A percentile compares a stretch with the other conserved stretches of the same genome.
These are phyloP conservation scores for Erythrobasidium yunnanense DNA, from an alignment of 768 basidiomycete species.

Conservation along the genomic window DNA sequence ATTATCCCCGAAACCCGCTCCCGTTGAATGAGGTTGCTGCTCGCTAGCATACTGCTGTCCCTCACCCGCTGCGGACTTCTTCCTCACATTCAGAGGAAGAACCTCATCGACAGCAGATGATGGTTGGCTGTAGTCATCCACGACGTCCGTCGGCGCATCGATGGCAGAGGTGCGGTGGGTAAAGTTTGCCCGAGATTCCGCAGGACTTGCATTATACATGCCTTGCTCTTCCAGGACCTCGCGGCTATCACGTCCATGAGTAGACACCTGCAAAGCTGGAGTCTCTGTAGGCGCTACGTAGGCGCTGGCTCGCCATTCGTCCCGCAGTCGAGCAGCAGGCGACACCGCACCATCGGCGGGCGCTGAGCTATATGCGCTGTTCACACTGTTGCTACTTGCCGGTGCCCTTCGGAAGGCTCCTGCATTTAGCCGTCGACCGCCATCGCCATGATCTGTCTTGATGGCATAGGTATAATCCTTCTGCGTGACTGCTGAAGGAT, in stretches of 20 bases:
- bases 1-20: too few species aligned
- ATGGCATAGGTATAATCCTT: slow-evolving; percentile 19
- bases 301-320: slow-evolving; percentile 12
- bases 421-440: slow-evolving; percentile 6
- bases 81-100: slow-evolving; percentile 5
- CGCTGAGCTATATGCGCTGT: background rate
- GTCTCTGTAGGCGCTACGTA: background rate
- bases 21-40: background rate
- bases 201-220: slow-evolving; percentile 14
- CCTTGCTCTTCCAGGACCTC: background rate
- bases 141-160: slow-evolving; percentile 15
- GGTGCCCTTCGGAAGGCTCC: slow-evolving; percentile 16
- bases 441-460: slow-evolving; percentile 2
- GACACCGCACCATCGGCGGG: background rate
- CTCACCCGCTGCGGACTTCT: background rate
- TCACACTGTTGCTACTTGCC: background rate
- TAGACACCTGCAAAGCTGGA: background rate
- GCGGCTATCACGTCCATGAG: background rate
- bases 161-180: slow-evolving; percentile 23
- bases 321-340: slow-evolving; percentile 6
- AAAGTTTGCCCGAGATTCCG: background rate
- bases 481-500: background rate
- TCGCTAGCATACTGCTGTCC: background rate
- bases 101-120: background rate
- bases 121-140: background rate